Base-by-base conservation (phyloP, 1,139 yeast genomes). In the Pichia terricola region DNA sequence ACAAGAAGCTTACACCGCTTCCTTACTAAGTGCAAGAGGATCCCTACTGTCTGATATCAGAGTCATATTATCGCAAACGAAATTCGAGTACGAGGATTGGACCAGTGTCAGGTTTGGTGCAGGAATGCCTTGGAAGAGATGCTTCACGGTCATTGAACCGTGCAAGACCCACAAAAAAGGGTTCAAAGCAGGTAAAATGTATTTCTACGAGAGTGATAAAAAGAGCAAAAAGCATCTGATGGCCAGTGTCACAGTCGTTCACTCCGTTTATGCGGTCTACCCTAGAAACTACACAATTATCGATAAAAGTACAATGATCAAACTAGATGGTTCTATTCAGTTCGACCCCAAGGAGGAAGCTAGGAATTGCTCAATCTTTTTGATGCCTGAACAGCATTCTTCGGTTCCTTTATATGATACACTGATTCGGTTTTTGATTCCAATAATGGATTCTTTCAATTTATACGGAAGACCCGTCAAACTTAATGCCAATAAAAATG, bases 101-200 rank as follows among this genome's bases (percentile, higher is more conserved):
- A 88, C 85, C 35, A 77, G 89, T 62, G 94, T 91, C 28, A 72
- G 97, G 52, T 89, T 89, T 62, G 97, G 97, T 16, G 77, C 94
- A 22, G 98, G 98, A 34, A 87, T 87, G 95, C 96, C 96, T 1
- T 91, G 97, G 96, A 85, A 83, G 59, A 73, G 95, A 50, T 89
- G 96, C 60, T 91, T 76, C 69, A 91, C 95, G 1, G 95, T 88
- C n/a, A 76, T 89, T 45, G 87, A 89, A 49, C 96, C 95, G 7
- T 66, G 65, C 7, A 66, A 58, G 64, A 68, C 62, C 56, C 65
- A 60, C 45, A 67, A 58, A 50, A 70, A 67, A 56, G 52, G 53
- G 35, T 59, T 50, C 51, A 56, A 65, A 32, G 69, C 80, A 34
- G 81, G 89, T 34, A 67, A 77, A 50, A 43, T 49, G 4, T 66